These are phyloP conservation scores for Mytilinidion resinicola DNA, from an alignment of 495 filamentous ascomycete species.

Conservation along the genomic window DNA sequence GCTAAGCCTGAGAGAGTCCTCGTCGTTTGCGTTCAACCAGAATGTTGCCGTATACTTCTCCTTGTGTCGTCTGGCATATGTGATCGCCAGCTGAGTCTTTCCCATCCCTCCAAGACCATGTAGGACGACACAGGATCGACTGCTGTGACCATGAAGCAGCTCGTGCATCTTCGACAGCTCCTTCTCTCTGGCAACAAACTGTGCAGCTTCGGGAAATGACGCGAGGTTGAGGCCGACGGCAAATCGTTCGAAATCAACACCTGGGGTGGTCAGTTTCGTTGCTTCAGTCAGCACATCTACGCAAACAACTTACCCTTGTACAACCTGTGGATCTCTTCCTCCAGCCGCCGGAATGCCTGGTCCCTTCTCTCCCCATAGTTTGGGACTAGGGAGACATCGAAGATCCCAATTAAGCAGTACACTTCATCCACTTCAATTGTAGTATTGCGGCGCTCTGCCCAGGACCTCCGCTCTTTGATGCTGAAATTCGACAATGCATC, in stretches of 20 bases:
- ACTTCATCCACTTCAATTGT: slow-evolving; percentile 14
- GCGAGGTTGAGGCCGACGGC: slow-evolving; percentile 10
- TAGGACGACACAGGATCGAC: slow-evolving; percentile 1
- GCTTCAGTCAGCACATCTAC: neutral
- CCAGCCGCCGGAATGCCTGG: slow-evolving; percentile 5
- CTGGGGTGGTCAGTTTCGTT: slow-evolving; percentile 10
- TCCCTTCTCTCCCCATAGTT: slow-evolving; percentile 16
- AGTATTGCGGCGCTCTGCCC: slow-evolving; percentile 24
- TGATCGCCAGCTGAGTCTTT: slow-evolving; percentile 15
- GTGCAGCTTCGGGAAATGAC: slow-evolving; percentile 14
- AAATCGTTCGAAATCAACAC: slow-evolving; percentile 16
- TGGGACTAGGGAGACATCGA: slow-evolving; percentile 2
- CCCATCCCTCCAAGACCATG: slow-evolving; percentile 12
- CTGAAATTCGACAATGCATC: slow-evolving; percentile 20
- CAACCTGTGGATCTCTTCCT: slow-evolving; percentile 13
- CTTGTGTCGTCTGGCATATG: slow-evolving; percentile 5
- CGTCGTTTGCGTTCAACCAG: slow-evolving; percentile 14
- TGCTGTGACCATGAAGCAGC: slow-evolving; percentile 11
- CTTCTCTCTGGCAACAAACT: slow-evolving; percentile 21
- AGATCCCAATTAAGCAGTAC: slow-evolving; percentile 16
- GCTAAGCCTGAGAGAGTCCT: slow-evolving; percentile 10
- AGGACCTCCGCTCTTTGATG: slow-evolving; percentile 14
- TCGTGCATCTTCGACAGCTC: slow-evolving; percentile 19
- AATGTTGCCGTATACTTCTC: slow-evolving; percentile 15
- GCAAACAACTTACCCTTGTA: slow-evolving; percentile 5